phyloP scores from a whole-genome alignment of 192 early-diverging fungal genomes.

The Spinellus fusiger region DNA sequence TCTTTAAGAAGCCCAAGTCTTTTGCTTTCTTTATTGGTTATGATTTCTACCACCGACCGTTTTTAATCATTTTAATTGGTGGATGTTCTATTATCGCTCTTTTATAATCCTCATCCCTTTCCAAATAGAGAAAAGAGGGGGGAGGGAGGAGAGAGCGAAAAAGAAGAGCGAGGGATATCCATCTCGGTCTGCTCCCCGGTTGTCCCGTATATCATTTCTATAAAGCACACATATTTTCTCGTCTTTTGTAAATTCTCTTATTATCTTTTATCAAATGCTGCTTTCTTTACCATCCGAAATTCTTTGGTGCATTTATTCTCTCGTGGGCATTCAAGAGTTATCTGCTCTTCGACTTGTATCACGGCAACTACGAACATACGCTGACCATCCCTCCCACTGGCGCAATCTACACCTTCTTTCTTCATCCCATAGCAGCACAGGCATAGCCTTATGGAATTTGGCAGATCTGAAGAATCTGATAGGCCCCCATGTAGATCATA shows the following conservation, averaged over 20 bases:
- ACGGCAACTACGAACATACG: not conserved
- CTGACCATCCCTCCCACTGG: conserved; percentile 11
- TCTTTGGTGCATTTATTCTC: not conserved
- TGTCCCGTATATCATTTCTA: not conserved
- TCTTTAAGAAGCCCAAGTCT: too few species aligned
- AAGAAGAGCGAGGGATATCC: too few species aligned
- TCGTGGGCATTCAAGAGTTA: not conserved
- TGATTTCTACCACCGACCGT: too few species aligned
- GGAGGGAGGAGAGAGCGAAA: not conserved
- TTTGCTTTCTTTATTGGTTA: too few species aligned
- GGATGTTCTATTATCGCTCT: too few species aligned
- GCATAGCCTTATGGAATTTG: conserved; percentile 2
- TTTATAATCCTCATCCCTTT: not conserved
- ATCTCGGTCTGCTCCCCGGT: not conserved
- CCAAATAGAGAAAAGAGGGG: not conserved
- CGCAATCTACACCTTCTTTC: not conserved
- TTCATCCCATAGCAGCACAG: not conserved
- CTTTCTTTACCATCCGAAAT: conserved; percentile 7
- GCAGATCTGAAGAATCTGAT: not conserved
- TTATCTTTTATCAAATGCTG: not conserved
- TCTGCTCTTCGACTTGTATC: not conserved
- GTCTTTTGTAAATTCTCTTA: not conserved
- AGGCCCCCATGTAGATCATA: not conserved
- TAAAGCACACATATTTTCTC: conserved; percentile 2
- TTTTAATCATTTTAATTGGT: too few species aligned